These are phyloP conservation scores for Fusarium vanettenii DNA, from an alignment of 2,329 filamentous ascomycete genomes.

Conservation along the genomic window DNA sequence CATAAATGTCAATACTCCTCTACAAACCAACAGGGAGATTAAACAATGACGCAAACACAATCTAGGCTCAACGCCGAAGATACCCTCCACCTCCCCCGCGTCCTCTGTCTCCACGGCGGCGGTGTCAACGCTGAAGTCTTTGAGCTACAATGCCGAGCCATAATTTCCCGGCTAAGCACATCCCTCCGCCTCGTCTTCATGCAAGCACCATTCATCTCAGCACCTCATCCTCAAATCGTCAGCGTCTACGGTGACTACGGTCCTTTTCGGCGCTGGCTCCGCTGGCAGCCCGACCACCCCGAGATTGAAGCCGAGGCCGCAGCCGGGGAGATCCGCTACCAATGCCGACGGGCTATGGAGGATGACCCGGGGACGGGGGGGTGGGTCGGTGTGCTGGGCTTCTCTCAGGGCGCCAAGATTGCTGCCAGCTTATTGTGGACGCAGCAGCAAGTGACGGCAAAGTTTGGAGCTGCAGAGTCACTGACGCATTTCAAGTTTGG, in stretches of 20 bases:
- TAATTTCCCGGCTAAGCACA: constrained; percentile 59
- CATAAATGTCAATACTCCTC: neutral
- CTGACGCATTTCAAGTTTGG: constrained; percentile 49
- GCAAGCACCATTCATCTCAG: constrained; percentile 74
- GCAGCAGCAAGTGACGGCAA: constrained; percentile 67
- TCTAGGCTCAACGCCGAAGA: constrained; percentile 9
- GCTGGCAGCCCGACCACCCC: constrained; percentile 70
- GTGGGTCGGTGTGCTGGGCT: constrained; percentile 72
- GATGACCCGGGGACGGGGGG: constrained; percentile 65
- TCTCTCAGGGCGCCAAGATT: constrained; percentile 75
- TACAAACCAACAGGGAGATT: neutral
- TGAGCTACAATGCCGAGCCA: constrained; percentile 71
- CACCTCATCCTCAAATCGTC: constrained; percentile 71
- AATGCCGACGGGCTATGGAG: constrained; percentile 60
- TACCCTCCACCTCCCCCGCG: constrained; percentile 64
- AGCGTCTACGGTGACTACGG: constrained; percentile 73
- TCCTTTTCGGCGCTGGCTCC: constrained; percentile 73
- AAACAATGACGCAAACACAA: constrained; percentile 34
- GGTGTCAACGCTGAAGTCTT: constrained; percentile 80
- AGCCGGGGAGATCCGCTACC: constrained; percentile 53
- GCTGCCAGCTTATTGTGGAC: constrained; percentile 68
- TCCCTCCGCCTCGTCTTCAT: constrained; percentile 79
- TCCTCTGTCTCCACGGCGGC: constrained; percentile 85
- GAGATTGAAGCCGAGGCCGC: constrained; percentile 60
- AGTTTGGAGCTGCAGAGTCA: constrained; percentile 43